Conservation (phyloP, 345 rosid species). For the Brassica juncea region DNA sequence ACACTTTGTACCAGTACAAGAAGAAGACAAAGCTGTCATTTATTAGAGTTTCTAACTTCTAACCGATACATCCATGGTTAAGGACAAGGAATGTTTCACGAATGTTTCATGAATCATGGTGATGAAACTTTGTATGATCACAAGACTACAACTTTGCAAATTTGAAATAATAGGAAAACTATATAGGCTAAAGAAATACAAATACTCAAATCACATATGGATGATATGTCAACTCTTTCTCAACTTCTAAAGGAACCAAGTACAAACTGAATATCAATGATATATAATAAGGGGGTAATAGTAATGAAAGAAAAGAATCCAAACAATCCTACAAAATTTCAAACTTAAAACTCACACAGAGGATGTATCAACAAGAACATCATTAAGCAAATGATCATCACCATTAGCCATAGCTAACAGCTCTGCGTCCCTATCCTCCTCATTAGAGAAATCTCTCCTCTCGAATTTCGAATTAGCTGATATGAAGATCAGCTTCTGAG, state of each 20-base stretch:
- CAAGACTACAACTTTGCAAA: background rate
- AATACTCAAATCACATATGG: conserved; percentile 21
- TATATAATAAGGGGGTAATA: conserved; percentile 25
- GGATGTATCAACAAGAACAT: conserved; percentile 84
- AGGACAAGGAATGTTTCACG: conserved; percentile 18
- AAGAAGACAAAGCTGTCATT: conserved; percentile 32
- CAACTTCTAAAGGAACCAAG: conserved; percentile 29
- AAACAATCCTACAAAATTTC: conserved; percentile 53
- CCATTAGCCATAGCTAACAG: conserved; percentile 75
- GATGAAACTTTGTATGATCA: conserved; percentile 4
- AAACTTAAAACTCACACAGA: conserved; percentile 57
- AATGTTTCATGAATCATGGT: background rate
- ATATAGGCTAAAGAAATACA: conserved; percentile 31
- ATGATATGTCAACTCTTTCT: conserved; percentile 3
- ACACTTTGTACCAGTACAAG: conserved; percentile 29
- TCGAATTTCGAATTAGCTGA: conserved; percentile 91
- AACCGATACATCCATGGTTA: conserved; percentile 12
- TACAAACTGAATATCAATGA: conserved; percentile 37
- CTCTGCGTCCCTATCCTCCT: conserved; percentile 94
- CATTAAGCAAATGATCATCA: conserved; percentile 85
- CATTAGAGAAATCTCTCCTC: conserved; percentile 70
- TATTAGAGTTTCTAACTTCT: conserved; percentile 29
- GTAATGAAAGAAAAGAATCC: conserved; percentile 32
- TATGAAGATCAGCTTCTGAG: conserved; percentile 81
- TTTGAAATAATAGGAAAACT: background rate